Evolutionary conservation across 441 rosid species (phyloP).

Genomic region (Jatropha multifida): DNA sequence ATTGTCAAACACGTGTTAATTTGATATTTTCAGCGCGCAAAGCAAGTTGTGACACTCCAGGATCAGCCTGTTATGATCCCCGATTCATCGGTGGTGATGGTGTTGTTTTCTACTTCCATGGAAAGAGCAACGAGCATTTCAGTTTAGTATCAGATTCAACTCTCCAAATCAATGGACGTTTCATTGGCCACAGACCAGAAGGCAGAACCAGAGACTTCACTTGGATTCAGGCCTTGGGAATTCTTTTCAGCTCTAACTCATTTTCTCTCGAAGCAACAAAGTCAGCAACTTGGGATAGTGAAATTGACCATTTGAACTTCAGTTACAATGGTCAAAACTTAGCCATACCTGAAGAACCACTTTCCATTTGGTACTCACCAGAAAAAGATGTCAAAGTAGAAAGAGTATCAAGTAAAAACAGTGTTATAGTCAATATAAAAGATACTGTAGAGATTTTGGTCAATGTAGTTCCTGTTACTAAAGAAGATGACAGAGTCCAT

Average conservation of each 20-base stretch:
- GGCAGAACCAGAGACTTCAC: slow-evolving; percentile 73
- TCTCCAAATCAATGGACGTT: slow-evolving; percentile 66
- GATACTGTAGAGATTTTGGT: slow-evolving; percentile 59
- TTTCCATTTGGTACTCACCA: slow-evolving; percentile 52
- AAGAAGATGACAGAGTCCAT: slow-evolving; percentile 71
- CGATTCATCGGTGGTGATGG: slow-evolving; percentile 76
- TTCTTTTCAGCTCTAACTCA: slow-evolving; percentile 53
- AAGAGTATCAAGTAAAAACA: slow-evolving; percentile 57
- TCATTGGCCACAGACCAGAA: slow-evolving; percentile 68
- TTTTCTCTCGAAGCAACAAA: slow-evolving; percentile 66
- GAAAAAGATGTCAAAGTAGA: slow-evolving; percentile 53
- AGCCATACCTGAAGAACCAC: slow-evolving; percentile 43
- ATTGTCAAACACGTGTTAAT: background rate
- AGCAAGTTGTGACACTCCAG: slow-evolving; percentile 53
- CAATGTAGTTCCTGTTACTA: slow-evolving; percentile 72
- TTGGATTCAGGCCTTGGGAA: slow-evolving; percentile 85
- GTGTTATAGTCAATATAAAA: slow-evolving; percentile 45
- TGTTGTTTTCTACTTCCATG: slow-evolving; percentile 69
- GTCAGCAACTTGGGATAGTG: slow-evolving; percentile 53
- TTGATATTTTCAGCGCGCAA: slow-evolving; percentile 39
- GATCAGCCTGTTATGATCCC: slow-evolving; percentile 69
- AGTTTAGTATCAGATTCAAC: slow-evolving; percentile 56
- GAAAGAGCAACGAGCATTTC: slow-evolving; percentile 58
- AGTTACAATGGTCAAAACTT: slow-evolving; percentile 49
- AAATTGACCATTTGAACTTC: slow-evolving; percentile 57